Percentiles rank a stretch among this genome's conserved stretches.
phyloP scores from a whole-genome alignment of 2,329 filamentous ascomycete species.

The Fusarium torulosum region DNA sequence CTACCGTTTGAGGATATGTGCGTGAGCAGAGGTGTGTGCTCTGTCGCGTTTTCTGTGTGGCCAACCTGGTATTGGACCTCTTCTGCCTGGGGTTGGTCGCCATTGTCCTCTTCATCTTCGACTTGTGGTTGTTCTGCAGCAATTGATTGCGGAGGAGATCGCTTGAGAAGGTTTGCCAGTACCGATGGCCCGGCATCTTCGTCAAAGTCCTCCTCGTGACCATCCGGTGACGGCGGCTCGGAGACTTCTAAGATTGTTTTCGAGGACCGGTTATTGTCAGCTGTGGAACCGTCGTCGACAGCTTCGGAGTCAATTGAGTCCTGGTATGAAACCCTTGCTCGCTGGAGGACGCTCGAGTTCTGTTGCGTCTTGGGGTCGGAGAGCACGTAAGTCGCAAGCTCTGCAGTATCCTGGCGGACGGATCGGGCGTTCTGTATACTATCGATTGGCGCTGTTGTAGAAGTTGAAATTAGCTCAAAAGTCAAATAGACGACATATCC shows the following conservation, averaged over 20 bases:
- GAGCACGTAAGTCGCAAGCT: conserved; percentile 85
- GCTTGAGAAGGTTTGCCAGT: conserved; percentile 63
- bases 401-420: conserved; percentile 87
- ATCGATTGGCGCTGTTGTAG: conserved; percentile 66
- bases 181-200: conserved; percentile 55
- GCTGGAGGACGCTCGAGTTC: conserved; percentile 62
- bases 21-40: conserved; percentile 63
- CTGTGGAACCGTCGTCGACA: conserved; percentile 36
- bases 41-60: conserved; percentile 49
- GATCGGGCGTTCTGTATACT: conserved; percentile 80
- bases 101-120: conserved; percentile 19
- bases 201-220: conserved; percentile 29
- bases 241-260: conserved; percentile 72
- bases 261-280: conserved; percentile 51
- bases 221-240: conserved; percentile 57
- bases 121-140: conserved; percentile 33
- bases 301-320: conserved; percentile 46
- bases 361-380: conserved; percentile 67
- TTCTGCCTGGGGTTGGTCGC: conserved; percentile 24
- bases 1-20: conserved; percentile 50
- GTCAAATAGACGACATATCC: neutral
- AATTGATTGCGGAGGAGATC: conserved; percentile 60
- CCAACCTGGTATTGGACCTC: conserved; percentile 22
- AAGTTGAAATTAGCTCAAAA: conserved; percentile 6
- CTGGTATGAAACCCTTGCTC: conserved; percentile 49